These are phyloP conservation scores for Plasmodium relictum DNA, from an alignment of 169 alveolate species.

Conservation along the genomic window DNA sequence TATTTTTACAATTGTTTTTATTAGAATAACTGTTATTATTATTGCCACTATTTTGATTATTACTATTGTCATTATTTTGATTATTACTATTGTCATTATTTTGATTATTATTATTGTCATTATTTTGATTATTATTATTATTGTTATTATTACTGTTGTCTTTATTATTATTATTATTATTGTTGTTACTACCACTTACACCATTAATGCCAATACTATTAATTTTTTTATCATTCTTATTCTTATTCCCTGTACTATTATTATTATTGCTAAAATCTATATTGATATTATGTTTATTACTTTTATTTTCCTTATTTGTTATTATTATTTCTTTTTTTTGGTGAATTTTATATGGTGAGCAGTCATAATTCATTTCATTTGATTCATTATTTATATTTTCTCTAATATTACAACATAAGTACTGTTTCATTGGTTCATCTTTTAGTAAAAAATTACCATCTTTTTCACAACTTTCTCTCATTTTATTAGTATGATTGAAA, in stretches of 20 bases:
- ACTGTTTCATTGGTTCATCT: neutral
- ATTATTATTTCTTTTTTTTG: slow-evolving; percentile 2
- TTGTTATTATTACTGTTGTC: neutral
- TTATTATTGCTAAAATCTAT: neutral
- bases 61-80: neutral
- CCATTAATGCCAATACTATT: neutral
- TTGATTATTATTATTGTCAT: neutral
- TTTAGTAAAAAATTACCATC: neutral
- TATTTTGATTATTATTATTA: neutral
- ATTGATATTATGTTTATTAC: neutral
- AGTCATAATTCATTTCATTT: neutral
- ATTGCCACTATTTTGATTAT: neutral
- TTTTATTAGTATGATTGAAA: slow-evolving; percentile 11
- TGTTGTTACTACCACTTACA: neutral
- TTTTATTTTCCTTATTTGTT: neutral
- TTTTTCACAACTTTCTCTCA: slow-evolving; percentile 17
- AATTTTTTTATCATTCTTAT: neutral
- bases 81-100: neutral
- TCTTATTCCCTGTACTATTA: neutral
- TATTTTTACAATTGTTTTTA: neutral
- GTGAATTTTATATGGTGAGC: neutral
- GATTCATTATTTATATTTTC: neutral
- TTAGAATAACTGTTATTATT: neutral
- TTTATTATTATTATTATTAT: neutral
- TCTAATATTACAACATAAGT: neutral